phyloP scores from a whole-genome alignment of 331 rosid genomes.

The Quercus tomentella region DNA sequence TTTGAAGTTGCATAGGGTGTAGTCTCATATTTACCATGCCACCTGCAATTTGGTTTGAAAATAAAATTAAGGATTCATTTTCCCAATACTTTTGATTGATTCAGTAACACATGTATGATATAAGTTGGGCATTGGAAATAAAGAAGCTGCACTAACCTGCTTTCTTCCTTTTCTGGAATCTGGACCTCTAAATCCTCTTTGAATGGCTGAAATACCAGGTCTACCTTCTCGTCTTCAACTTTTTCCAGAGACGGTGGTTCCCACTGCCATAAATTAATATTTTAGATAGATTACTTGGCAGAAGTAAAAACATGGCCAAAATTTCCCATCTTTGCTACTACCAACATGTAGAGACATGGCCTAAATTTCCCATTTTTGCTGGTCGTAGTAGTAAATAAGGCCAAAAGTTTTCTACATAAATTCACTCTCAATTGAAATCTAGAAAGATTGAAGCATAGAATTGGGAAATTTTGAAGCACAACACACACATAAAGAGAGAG shows the following conservation, averaged over 20 bases:
- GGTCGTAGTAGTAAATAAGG: no score
- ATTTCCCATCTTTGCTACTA: no score
- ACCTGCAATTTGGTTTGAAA: slow-evolving; percentile 44
- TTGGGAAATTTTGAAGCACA: not conserved
- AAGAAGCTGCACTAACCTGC: slow-evolving; percentile 39
- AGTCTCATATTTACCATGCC: slow-evolving; percentile 75
- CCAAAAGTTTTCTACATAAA: no score
- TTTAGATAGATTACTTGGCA: slow-evolving; percentile 1
- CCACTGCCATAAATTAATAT: slow-evolving; percentile 55
- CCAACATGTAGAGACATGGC: no score
- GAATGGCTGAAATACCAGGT: slow-evolving; percentile 57
- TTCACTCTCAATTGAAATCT: no score
- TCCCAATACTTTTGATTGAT: not conserved
- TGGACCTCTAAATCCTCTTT: slow-evolving; percentile 67
- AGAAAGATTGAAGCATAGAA: not conserved
- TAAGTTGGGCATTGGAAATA: not conserved
- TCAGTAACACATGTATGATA: not conserved
- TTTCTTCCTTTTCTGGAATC: slow-evolving; percentile 55
- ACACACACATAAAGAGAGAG: not conserved
- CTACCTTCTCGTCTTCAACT: slow-evolving; percentile 50
- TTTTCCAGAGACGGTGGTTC: slow-evolving; percentile 60
- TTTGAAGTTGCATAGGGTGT: slow-evolving; percentile 47
- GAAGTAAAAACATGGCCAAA: not conserved
- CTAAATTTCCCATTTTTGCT: no score
- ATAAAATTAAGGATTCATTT: not conserved